phyloP scores from a whole-genome alignment of 495 filamentous ascomycete species.

The Talaromyces thailandensis region DNA sequence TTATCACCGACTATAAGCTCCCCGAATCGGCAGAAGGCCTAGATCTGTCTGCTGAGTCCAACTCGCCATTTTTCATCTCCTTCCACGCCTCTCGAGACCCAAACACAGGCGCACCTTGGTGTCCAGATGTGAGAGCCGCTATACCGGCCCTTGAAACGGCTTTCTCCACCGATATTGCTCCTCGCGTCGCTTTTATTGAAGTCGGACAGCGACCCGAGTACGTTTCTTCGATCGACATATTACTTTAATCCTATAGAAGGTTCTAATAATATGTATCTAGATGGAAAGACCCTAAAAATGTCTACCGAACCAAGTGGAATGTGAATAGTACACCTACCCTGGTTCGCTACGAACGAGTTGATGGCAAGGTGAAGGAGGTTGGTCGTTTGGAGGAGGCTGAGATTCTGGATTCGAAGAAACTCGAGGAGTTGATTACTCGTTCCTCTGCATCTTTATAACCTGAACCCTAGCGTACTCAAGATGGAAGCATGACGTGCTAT shows the following conservation, averaged over 20 bases:
- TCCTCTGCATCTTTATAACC: neutral
- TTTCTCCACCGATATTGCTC: constrained; percentile 12
- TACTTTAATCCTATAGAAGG: neutral
- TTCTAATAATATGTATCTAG: constrained; percentile 9
- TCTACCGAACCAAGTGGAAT: constrained; percentile 20
- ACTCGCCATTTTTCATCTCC: constrained; percentile 18
- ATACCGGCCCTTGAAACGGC: constrained; percentile 17
- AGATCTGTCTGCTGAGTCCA: constrained; percentile 11
- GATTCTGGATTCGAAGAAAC: constrained; percentile 17
- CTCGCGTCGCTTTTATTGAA: constrained; percentile 15
- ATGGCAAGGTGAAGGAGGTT: constrained; percentile 18
- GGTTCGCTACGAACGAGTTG: constrained; percentile 19
- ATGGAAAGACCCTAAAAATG: constrained; percentile 21
- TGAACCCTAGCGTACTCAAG: neutral
- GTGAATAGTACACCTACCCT: constrained; percentile 17
- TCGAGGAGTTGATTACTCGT: constrained; percentile 4
- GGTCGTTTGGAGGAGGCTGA: constrained; percentile 19
- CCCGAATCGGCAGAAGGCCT: constrained; percentile 14
- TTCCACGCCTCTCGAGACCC: constrained; percentile 19
- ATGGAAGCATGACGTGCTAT: neutral
- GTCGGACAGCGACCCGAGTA: constrained; percentile 23
- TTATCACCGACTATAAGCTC: constrained; percentile 16
- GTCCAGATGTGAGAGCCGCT: constrained; percentile 23
- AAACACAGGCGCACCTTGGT: constrained; percentile 21
- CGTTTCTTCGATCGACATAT: neutral